Evolutionary conservation across 1,139 yeast species (phyloP), one percentile per base, ranked within the genome.

Genomic region (Pichia sp.): DNA sequence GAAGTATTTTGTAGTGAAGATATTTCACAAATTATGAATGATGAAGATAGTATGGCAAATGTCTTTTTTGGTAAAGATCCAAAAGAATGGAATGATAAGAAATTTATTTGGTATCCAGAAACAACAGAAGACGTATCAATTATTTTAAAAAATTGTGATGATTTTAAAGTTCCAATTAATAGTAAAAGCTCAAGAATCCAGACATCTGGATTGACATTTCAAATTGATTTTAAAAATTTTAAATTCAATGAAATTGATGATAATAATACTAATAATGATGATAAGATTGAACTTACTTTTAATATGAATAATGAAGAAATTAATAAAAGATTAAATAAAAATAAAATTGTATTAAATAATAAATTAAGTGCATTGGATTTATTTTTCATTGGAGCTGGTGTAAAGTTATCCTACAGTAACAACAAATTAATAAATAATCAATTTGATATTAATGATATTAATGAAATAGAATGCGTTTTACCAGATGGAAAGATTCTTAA

Each of bases 21-120:
- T n/a, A 61, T 68, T n/a, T 51, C 57, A 24, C 48, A 63, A 30
- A 55, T 58, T 28, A 51, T 73, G 47, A 72, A 73, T 55, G 52
- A 58, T 3, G 56, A 67, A 1, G 78, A 73, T 3, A 62, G 69
- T 1, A 59, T 71, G 16, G 39, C 71, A 30, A 74, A 77, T 32
- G 55, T 71, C 5, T 63, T 69, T 41, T 68, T 68, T 40, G 63
- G 61, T 0, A 42, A 51, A 25, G 59, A 64, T 23, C 52, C 73
- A 4, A 54, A 62, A 34, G 61, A 67, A 2, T 53, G 66, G 38
- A 51, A 55, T n/a, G 42, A 33, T 20, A 52, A 49, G 35, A 25
- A 37, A 11, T 58, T 52, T 40, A 40, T 42, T 6, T 39, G 57
- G 37, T 50, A 48, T 35, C 62, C 62, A 2, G 47, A 49, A 30